Evolutionary conservation across 345 rosid species (phyloP), one percentile per base, ranked within the genome.

Genomic region (Fremontodendron californicum): DNA sequence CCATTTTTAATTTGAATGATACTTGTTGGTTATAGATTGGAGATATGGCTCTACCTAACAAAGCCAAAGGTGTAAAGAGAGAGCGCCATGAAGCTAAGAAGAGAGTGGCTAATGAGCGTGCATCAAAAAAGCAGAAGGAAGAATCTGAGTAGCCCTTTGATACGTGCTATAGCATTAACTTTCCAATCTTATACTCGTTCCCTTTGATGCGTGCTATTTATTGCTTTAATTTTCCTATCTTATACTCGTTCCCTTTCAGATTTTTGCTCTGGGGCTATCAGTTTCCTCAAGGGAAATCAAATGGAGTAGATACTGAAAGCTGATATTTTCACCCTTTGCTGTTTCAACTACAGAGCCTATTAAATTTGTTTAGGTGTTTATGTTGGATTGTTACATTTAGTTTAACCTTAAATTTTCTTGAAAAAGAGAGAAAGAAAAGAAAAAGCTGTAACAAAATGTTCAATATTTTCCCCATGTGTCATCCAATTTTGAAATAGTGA

Each of bases 51-150:
- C n/a, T n/a, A n/a, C n/a, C n/a, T n/a, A n/a, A n/a, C n/a, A n/a
- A n/a, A n/a, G n/a, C n/a, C n/a, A n/a, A n/a, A n/a, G n/a, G n/a
- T n/a, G n/a, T n/a, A n/a, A n/a, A n/a, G n/a, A n/a, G n/a, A n/a
- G n/a, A n/a, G n/a, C n/a, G n/a, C n/a, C n/a, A n/a, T n/a, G n/a
- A n/a, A n/a, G n/a, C n/a, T n/a, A n/a, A n/a, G n/a, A n/a, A n/a
- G n/a, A n/a, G n/a, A n/a, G n/a, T n/a, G n/a, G n/a, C 64, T 15
- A 79, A 58, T 21, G 88, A 75, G 73, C 83, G 43, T 31, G 75
- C 88, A 64, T 49, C 86, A 13, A 93, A 95, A 79, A 95, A 82
- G 86, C 88, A 65, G 67, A 91, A 81, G 83, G 93, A 86, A 85
- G 83, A 77, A 54, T 84, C 93, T 4, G 78, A 70, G 42, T 86